phyloP scores from a whole-genome alignment of 139 green algal species.

The Tetratostichococcus sp. region DNA sequence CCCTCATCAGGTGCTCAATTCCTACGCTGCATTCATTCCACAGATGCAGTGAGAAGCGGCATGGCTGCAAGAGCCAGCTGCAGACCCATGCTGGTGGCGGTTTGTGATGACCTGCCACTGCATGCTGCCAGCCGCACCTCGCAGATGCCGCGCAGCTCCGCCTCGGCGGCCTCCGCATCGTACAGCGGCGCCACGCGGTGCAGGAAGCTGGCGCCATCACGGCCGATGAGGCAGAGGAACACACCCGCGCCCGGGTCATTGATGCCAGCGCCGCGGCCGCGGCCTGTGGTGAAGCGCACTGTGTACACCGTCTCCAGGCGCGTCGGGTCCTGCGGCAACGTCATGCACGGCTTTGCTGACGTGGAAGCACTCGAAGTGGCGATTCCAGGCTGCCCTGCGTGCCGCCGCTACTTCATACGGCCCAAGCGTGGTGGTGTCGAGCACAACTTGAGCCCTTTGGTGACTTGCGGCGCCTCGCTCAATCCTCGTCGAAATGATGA shows the following conservation, averaged over 20 bases:
- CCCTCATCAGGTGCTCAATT: no score
- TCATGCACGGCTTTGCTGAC: neutral
- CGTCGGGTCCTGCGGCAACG: neutral
- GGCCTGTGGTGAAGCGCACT: neutral
- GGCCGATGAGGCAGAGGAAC: slow-evolving; percentile 56
- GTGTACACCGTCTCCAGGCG: neutral
- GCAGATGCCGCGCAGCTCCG: slow-evolving; percentile 45
- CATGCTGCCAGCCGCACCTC: slow-evolving; percentile 21
- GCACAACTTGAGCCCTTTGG: no score
- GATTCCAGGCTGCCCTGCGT: no score
- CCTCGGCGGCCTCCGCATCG: slow-evolving; percentile 27
- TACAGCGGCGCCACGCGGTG: slow-evolving; percentile 43
- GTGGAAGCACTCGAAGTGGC: neutral
- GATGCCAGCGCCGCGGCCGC: neutral
- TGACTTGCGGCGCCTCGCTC: no score
- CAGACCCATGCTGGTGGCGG: no score
- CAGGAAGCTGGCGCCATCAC: slow-evolving; percentile 41
- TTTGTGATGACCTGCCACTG: no score
- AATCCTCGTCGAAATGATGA: no score
- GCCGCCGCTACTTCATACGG: no score
- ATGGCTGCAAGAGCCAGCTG: no score
- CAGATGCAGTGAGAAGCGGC: no score
- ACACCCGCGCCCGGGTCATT: slow-evolving; percentile 19
- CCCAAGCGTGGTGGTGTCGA: no score
- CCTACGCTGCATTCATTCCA: no score